Evolutionary conservation across 2,329 filamentous ascomycete species (phyloP), one percentile per base, ranked within the genome.

Genomic region (Diaporthe amygdali): DNA sequence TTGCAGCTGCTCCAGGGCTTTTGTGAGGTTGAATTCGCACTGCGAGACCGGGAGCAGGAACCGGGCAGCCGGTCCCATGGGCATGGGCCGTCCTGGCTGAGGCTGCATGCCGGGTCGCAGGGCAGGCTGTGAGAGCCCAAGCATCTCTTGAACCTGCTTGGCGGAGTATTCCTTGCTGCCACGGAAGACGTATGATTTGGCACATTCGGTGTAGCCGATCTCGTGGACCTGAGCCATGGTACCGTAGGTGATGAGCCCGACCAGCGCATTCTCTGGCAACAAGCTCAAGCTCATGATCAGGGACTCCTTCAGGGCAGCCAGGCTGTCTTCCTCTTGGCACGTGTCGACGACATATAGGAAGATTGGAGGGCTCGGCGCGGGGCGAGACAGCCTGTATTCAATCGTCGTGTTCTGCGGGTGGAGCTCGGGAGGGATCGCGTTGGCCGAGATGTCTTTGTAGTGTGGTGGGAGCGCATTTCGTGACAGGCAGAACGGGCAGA

Each of bases 111-210:
- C 91, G 30, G 95, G 94, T 75, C 96, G 91, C 74, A 94, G 82
- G 44, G 91, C 90, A 30, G 93, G 87, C 25, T 92, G 89, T 59
- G 92, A 87, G 68, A 98, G 87, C 34, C 95, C 96, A 64, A 99
- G 91, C 96, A 99, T 99, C 79, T 99, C 96, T 82, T 98, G 96
- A n/a, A 99, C 95, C 81, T 98, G 95, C 85, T 98, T 98, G 68
- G 95, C 94, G n/a, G 92, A 89, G 82, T 99, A 99, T 79, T 99
- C 96, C 86, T 98, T 99, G 87, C 92, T 98, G 47, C 96, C 96
- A 70, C 96, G 91, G 88, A 99, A 99, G 51, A 99, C 96, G 78
- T 98, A 99, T 7, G 96, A 98, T 84, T 98, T 99, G 75, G 96
- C 94, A 83, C 96, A 99, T 83, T 98, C 96, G 69, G 94, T 95